Evolutionary conservation across 169 alveolate species (phyloP), one percentile per base, ranked within the genome.

Genomic region (Plasmodium chabaudi): DNA sequence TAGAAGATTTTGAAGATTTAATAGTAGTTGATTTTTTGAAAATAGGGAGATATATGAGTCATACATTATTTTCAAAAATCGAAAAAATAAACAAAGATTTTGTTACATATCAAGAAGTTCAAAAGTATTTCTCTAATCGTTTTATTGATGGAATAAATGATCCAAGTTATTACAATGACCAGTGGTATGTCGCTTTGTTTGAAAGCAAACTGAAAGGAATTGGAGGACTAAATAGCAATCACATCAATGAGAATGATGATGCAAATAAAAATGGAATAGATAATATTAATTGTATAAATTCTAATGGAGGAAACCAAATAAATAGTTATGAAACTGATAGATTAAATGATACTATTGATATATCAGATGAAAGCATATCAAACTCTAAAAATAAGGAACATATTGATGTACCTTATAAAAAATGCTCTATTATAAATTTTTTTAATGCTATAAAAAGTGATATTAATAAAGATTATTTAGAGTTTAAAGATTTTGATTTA

Each of bases 31-130:
- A 82, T 56, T 82, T 82, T 82, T 71, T 82, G 34, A 82, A 82
- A 56, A 82, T 82, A 44, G 90, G 90, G n/a, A 82, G 72, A 82
- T 82, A 82, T 49, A 82, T 82, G 90, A 82, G 90, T 68, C 90
- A 82, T 17, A 82, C 90, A 9, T 55, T 82, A 34, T 82, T 55
- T 27, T 82, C 90, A 19, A 55, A 39, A 25, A 57, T 82, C 21
- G 79, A 44, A 10, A 69, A 69, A 68, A 44, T 2, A 39, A 42
- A 56, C 23, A 39, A 13, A 25, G 63, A 82, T 82, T 82, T 82
- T 55, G 47, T 82, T 9, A 82, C 90, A 15, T 82, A 71, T 82
- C 73, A 82, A 12, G 67, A 69, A 39, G 47, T 56, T 3, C 55
- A 64, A 51, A 82, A 55, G 9, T 82, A 44, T 51, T 82, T 82